phyloP scores from a whole-genome alignment of 495 filamentous ascomycete species.

The Podospora pseudoanserina region DNA sequence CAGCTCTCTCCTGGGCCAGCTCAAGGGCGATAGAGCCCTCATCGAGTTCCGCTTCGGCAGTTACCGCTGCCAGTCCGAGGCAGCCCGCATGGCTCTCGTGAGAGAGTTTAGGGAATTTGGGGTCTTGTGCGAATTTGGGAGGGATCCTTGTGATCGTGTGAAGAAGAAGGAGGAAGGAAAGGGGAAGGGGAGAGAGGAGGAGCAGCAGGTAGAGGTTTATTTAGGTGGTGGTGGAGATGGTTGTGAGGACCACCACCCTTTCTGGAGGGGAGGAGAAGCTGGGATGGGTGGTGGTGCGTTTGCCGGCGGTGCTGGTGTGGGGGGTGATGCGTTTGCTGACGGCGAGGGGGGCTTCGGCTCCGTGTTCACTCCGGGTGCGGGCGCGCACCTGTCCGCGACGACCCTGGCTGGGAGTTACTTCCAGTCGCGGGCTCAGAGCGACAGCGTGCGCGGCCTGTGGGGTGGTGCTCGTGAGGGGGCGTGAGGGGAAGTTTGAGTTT shows the following conservation, averaged over 20 bases:
- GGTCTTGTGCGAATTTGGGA: slow-evolving; percentile 27
- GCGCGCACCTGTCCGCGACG: not conserved
- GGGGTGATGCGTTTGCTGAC: not conserved
- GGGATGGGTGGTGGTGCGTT: too few species aligned
- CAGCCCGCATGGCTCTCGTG: slow-evolving; percentile 34
- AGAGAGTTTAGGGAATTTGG: slow-evolving; percentile 31
- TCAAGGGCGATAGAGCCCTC: slow-evolving; percentile 15
- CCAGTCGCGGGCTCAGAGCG: not conserved
- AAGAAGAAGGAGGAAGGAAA: not conserved
- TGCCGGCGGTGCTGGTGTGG: too few species aligned
- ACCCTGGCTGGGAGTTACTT: not conserved
- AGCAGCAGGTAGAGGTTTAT: not conserved
- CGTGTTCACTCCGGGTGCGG: not conserved
- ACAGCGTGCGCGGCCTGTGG: not conserved
- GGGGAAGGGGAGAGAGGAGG: not conserved
- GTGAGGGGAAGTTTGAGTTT: not conserved
- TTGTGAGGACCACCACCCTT: not conserved
- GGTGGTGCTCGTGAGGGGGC: too few species aligned
- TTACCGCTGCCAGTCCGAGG: slow-evolving; percentile 42
- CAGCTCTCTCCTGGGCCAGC: slow-evolving; percentile 25
- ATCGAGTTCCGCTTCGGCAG: slow-evolving; percentile 43
- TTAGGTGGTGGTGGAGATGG: not conserved
- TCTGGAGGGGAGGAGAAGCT: too few species aligned
- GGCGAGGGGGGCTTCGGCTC: not conserved
- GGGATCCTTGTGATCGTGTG: slow-evolving; percentile 4